Evolutionary conservation across 2,329 filamentous ascomycete species (phyloP), one percentile per base, ranked within the genome.

Genomic region (Sphaerulina musiva): DNA sequence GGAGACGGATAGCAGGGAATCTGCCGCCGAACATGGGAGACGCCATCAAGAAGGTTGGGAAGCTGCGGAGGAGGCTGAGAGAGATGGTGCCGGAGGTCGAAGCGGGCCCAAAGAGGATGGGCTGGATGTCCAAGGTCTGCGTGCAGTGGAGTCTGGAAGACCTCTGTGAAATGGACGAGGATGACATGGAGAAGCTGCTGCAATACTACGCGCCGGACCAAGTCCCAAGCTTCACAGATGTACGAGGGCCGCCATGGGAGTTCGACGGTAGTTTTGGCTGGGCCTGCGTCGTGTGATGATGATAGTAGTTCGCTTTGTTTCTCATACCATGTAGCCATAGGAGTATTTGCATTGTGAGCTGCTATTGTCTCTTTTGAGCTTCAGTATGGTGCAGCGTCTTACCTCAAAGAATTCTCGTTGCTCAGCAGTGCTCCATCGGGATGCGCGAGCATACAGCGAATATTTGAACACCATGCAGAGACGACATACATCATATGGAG

Each of bases 41-140:
- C 46, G 93, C 93, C 6, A 91, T 98, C 56, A 80, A 87, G 70
- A 85, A 86, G 59, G 87, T 97, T 31, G 93, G 93, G 1, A 78
- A 81, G 66, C 73, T 98, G 65, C 80, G 93, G 61, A 81, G 80
- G 68, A 92, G 86, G 75, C 73, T 98, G 66, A 80, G 93, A 55
- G 82, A 84, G 67, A 72, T 91, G 31, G 91, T 88, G 3, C 89
- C 92, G 0, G 76, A 76, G 7, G 71, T 76, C 1, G 83, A 86
- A 49, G 86, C 95, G 54, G 86, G 90, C 0, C 84, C 87, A 1
- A 95, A 90, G 76, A 78, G 92, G 56, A 97, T 97, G 92, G 80
- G 84, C 61, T 97, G 91, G 87, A 97, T 97, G 87, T 89, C 84
- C 46, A 85, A 82, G 60, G 88, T 97, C 36, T 96, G 91, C 73